phyloP scores from a whole-genome alignment of 78 protist genomes.

The Polysphondylium violaceum region DNA sequence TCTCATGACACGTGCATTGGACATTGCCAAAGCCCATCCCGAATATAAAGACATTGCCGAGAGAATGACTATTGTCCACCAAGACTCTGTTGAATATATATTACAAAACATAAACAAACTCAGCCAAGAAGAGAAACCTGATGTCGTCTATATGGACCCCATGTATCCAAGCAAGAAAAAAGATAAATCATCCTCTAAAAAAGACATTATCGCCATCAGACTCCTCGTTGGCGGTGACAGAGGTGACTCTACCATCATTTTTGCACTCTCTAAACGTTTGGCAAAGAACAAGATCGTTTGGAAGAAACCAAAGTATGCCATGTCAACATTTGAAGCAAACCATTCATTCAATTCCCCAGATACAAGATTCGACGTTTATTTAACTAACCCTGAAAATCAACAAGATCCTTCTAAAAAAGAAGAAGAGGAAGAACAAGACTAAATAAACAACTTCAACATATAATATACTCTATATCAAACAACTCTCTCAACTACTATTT shows the following conservation, averaged over 20 bases:
- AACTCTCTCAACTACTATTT: not conserved
- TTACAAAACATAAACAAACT: constrained; percentile 1
- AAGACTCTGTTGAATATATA: constrained; percentile 51
- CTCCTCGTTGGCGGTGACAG: constrained; percentile 3
- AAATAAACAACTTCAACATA: not conserved
- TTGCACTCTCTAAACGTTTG: constrained; percentile 40
- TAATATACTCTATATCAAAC: not conserved
- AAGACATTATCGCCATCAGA: constrained; percentile 1
- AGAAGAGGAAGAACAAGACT: not conserved
- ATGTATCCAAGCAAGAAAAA: constrained; percentile 54
- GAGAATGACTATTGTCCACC: constrained; percentile 34
- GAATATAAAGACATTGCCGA: constrained; percentile 8
- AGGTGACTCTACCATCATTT: constrained; percentile 40
- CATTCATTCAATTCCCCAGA: constrained; percentile 18
- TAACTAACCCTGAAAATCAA: not conserved
- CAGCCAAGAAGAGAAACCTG: not conserved
- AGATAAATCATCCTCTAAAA: not conserved
- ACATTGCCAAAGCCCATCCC: constrained; percentile 1
- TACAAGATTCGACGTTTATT: constrained; percentile 46
- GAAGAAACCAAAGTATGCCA: constrained; percentile 52
- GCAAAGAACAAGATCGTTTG: constrained; percentile 41
- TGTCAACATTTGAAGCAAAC: constrained; percentile 3
- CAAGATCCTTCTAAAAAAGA: not conserved
- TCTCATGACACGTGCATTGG: constrained; percentile 17
- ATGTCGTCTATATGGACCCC: constrained; percentile 76